Percentiles rank a stretch among this genome's conserved stretches.
These are phyloP conservation scores for Nicotiana paniculata DNA, from an alignment of 257 asterid species.

Conservation along the genomic window DNA sequence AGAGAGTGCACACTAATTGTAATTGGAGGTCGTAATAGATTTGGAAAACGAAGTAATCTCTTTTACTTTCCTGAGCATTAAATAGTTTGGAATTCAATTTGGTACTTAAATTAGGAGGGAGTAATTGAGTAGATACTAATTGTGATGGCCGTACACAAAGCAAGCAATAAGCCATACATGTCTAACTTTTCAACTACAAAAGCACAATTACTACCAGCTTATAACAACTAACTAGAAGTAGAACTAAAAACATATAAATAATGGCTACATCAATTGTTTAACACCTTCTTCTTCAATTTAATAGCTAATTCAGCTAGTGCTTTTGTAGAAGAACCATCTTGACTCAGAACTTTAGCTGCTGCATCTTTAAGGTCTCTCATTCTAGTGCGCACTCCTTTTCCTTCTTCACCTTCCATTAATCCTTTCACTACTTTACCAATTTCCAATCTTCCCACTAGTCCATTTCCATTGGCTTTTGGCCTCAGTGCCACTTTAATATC, in stretches of 20 bases:
- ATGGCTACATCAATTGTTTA: neutral
- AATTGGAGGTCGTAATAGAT: too few relatives aligned
- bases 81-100: neutral
- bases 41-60: too few relatives aligned
- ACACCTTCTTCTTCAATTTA: slow-evolving; percentile 15
- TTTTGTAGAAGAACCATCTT: slow-evolving; percentile 27
- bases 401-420: slow-evolving; percentile 65
- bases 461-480: slow-evolving; percentile 28
- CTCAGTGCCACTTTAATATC: slow-evolving; percentile 45
- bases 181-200: neutral
- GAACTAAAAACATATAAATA: neutral
- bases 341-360: slow-evolving; percentile 26
- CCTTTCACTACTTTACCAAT: slow-evolving; percentile 36
- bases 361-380: slow-evolving; percentile 54
- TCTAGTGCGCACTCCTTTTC: slow-evolving; percentile 40
- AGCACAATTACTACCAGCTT: neutral
- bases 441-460: slow-evolving; percentile 36
- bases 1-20: too few relatives aligned
- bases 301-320: slow-evolving; percentile 22
- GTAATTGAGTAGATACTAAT: neutral
- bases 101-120: neutral
- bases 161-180: neutral
- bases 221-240: neutral
- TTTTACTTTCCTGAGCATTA: too few relatives aligned
- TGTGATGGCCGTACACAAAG: neutral